Base-by-base conservation (phyloP, 1,284 basidiomycete genomes). In the Leccinum variabile region DNA sequence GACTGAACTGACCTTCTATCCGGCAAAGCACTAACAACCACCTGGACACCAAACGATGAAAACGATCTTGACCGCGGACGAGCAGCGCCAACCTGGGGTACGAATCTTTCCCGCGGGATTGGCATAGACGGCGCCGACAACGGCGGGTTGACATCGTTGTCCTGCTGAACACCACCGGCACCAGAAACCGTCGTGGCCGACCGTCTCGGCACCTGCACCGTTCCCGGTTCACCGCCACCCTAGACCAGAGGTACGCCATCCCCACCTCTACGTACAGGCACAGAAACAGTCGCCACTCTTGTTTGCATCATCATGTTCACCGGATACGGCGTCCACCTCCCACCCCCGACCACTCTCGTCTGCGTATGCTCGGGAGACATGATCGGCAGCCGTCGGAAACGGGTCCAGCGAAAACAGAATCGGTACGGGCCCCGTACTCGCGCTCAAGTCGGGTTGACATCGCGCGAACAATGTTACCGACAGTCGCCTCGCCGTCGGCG, bases 21-120 rank as follows among this genome's bases (percentile, higher is more conserved):
- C 10, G 52, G 63, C 25, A 52, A 49, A 28, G 11, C 2, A 16
- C 56, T 30, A 7, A 16, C 25, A 57, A 59, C 56, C 1, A 59
- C 56, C 10, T 54, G 56, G 2, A 64, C 66, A 7, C 84, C 82
- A 70, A 90, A 87, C 1, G 83, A 86, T 25, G 89, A 91, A 69
- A 92, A 92, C 62, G 89, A 91, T 67, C 88, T 77, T 22, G 89
- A 91, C 22, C 90, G 77, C 2, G 89, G 90, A 7, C 90, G 76
- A 10, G 78, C 68, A 7, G 78, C 78, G 5, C 79, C 77, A 5
- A 77, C 78, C 63, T 81, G 80, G 0, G 89, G 89, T 59, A 83
- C 80, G 67, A 91, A 90, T 60, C 88, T 86, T 2, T 85, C 77
- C 35, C 88, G 73, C 1, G 82, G 84, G 28, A 89, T 83, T 1